A percentile compares a stretch with the other conserved stretches of the same genome.
Conservation (phyloP, 768 basidiomycete species). For the Mycena belliarum region DNA sequence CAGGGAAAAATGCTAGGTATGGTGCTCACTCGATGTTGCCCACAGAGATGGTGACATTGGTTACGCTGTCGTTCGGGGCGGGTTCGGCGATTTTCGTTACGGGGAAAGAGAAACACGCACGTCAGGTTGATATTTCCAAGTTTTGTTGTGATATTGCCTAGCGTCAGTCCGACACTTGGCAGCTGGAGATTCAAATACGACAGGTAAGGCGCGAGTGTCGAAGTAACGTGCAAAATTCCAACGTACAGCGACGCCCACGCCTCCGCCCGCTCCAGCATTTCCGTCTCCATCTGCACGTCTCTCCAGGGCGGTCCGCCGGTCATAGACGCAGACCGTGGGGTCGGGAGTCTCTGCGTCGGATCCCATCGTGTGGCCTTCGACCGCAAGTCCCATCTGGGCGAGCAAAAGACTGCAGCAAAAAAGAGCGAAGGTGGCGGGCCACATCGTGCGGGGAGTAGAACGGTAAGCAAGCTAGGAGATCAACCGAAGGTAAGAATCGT, state of each 20-base stretch:
- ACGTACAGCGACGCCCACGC: conserved; percentile 16
- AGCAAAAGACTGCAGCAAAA: conserved; percentile 9
- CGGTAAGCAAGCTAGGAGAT: background rate
- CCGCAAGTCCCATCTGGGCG: background rate
- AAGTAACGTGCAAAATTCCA: background rate
- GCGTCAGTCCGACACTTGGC: conserved; percentile 15
- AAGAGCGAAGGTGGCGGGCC: conserved; percentile 7
- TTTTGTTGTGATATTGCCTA: conserved; percentile 24
- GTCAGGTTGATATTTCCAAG: conserved; percentile 23
- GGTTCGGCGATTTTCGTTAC: background rate
- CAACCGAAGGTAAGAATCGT: background rate
- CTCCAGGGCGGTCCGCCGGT: conserved; percentile 13
- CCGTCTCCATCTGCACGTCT: conserved; percentile 20
- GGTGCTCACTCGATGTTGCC: conserved; percentile 21
- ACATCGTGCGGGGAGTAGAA: conserved; percentile 9
- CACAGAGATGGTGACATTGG: conserved; percentile 22
- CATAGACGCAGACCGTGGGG: conserved; percentile 16
- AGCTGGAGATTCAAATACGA: conserved; percentile 1
- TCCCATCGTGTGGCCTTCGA: conserved; percentile 3
- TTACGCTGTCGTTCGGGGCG: conserved; percentile 11
- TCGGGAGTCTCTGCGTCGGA: conserved; percentile 6
- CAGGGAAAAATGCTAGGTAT: too few species aligned
- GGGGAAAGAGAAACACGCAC: background rate
- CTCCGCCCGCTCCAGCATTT: conserved; percentile 2
- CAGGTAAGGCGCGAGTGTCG: background rate